Evolutionary conservation across 2,329 filamentous ascomycete genomes (phyloP).

Genomic region (Capronia americana): DNA sequence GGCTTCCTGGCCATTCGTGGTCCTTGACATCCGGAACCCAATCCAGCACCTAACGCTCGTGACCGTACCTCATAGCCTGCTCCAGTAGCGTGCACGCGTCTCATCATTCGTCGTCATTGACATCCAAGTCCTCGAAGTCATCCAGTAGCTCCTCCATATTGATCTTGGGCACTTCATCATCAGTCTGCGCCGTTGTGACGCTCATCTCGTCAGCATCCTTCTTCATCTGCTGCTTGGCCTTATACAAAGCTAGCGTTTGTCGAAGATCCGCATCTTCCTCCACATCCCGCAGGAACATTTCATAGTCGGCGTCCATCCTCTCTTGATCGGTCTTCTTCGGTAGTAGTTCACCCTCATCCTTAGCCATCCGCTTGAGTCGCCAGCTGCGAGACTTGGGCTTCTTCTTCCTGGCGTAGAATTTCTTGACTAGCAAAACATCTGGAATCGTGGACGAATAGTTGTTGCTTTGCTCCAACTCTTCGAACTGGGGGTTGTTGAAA

Average conservation of each 20-base stretch:
- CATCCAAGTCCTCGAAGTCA: conserved; percentile 87
- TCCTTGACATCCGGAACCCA: neutral
- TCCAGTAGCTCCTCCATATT: conserved; percentile 84
- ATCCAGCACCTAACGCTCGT: neutral
- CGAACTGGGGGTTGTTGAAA: conserved; percentile 88
- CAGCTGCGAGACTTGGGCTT: conserved; percentile 86
- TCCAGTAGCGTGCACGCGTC: neutral
- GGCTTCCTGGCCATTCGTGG: neutral
- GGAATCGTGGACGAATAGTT: conserved; percentile 80
- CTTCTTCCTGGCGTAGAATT: conserved; percentile 85
- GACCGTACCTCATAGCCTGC: neutral
- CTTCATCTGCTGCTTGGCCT: conserved; percentile 63
- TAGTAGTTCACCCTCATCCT: conserved; percentile 85
- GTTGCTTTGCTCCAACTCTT: conserved; percentile 78
- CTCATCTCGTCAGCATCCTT: conserved; percentile 55
- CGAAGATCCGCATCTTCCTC: conserved; percentile 93
- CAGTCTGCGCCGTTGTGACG: conserved; percentile 63
- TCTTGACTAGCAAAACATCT: conserved; percentile 95
- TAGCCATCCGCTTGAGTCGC: conserved; percentile 91
- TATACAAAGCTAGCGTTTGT: conserved; percentile 84
- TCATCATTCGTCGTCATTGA: conserved; percentile 60
- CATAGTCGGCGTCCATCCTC: conserved; percentile 89
- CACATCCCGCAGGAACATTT: conserved; percentile 95
- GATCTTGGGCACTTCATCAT: conserved; percentile 72
- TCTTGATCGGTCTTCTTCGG: conserved; percentile 88